Conservation (phyloP, 2,329 filamentous ascomycete species). For the Claviceps fusiformis region DNA sequence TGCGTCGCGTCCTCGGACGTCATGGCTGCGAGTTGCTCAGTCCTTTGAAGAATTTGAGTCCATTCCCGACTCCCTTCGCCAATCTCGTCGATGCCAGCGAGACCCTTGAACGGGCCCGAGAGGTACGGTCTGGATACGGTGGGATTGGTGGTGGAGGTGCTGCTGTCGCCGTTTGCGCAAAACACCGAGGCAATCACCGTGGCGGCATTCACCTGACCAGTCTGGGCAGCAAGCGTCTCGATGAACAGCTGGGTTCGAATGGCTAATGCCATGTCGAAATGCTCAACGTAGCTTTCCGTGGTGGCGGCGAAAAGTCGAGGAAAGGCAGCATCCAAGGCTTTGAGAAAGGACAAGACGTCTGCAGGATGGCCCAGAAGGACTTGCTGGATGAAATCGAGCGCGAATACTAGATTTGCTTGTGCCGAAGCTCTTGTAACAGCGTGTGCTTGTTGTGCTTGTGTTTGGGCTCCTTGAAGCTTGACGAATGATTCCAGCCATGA, state of each 20-base stretch:
- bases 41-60: not conserved
- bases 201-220: constrained; percentile 5
- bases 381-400: constrained; percentile 16
- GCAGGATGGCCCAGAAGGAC: constrained; percentile 3
- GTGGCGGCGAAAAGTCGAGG: constrained; percentile 15
- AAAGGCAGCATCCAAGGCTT: constrained; percentile 18
- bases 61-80: not conserved
- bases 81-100: constrained; percentile 7
- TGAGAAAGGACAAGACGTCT: constrained; percentile 16
- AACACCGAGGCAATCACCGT: constrained; percentile 18
- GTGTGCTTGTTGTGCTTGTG: not conserved
- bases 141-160: not conserved
- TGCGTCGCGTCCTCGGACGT: constrained; percentile 2
- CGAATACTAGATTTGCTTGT: constrained; percentile 22
- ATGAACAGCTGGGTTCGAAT: constrained; percentile 25
- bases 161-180: constrained; percentile 9
- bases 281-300: constrained; percentile 6
- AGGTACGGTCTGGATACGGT: constrained; percentile 5
- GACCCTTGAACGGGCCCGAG: constrained; percentile 13
- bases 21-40: not conserved
- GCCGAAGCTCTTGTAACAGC: constrained; percentile 10
- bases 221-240: constrained; percentile 10
- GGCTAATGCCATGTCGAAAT: constrained; percentile 17
- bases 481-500: constrained; percentile 5
- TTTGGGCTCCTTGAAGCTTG: not conserved